phyloP scores from a whole-genome alignment of 2,329 filamentous ascomycete species.

The Aspergillus ibericus region DNA sequence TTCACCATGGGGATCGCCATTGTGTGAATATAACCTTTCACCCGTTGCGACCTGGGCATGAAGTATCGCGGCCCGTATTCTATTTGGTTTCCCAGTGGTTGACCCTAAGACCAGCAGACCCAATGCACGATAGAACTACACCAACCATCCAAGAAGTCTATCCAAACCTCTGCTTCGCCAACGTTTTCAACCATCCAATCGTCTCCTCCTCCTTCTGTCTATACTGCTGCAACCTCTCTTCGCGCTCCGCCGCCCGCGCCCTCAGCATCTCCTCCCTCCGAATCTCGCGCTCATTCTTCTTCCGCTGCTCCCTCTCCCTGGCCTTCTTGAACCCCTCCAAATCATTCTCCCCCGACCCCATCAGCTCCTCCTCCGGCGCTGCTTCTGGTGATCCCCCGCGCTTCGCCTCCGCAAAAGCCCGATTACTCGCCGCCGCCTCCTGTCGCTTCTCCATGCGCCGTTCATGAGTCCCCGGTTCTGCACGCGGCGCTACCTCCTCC shows the following conservation, averaged over 20 bases:
- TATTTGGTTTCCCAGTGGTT: neutral
- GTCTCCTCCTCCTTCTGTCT: constrained; percentile 78
- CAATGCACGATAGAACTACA: neutral
- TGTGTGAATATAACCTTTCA: no score
- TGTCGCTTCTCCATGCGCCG: constrained; percentile 82
- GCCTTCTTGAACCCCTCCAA: constrained; percentile 65
- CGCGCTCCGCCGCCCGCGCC: constrained; percentile 74
- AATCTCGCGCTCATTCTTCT: constrained; percentile 82
- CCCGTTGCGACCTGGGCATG: no score
- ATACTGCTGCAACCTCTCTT: constrained; percentile 70
- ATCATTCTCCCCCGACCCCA: constrained; percentile 63
- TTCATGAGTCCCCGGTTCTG: constrained; percentile 79
- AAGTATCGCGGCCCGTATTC: neutral
- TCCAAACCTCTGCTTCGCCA: constrained; percentile 80
- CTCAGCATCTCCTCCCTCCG: constrained; percentile 76
- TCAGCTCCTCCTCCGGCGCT: constrained; percentile 71
- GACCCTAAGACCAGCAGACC: neutral
- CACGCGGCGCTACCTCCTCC: constrained; percentile 79
- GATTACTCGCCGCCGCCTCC: constrained; percentile 70
- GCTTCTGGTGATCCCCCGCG: constrained; percentile 59
- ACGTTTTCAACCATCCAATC: constrained; percentile 73
- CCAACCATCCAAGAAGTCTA: neutral
- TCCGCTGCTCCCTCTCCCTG: constrained; percentile 65
- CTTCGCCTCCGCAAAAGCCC: constrained; percentile 65
- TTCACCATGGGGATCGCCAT: no score